These are phyloP conservation scores for Trichosanthes truncata DNA, from an alignment of 306 rosid species.

Conservation along the genomic window DNA sequence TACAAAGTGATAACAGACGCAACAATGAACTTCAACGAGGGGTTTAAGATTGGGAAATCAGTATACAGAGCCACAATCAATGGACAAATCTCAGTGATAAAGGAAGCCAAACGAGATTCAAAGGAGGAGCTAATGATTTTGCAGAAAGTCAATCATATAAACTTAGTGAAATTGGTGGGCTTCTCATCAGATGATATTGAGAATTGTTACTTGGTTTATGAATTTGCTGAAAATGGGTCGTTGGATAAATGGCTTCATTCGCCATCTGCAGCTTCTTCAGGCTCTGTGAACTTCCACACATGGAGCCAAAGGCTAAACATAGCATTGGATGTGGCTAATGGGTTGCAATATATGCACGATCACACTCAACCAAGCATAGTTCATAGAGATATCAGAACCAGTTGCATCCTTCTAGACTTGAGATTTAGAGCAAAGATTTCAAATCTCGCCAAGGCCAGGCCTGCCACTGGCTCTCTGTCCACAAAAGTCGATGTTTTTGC, in stretches of 20 bases:
- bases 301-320: slow-evolving; percentile 68
- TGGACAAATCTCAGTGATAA: slow-evolving; percentile 44
- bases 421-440: slow-evolving; percentile 72
- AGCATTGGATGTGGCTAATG: slow-evolving; percentile 71
- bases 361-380: slow-evolving; percentile 68
- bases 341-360: slow-evolving; percentile 84
- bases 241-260: slow-evolving; percentile 53
- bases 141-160: slow-evolving; percentile 73
- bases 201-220: slow-evolving; percentile 50
- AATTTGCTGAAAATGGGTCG: slow-evolving; percentile 68
- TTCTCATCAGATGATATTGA: slow-evolving; percentile 40
- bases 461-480: slow-evolving; percentile 28
- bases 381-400: slow-evolving; percentile 56
- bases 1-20: slow-evolving; percentile 38
- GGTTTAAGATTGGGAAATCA: slow-evolving; percentile 50
- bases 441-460: slow-evolving; percentile 58
- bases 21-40: slow-evolving; percentile 46
- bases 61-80: slow-evolving; percentile 53
- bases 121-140: slow-evolving; percentile 55
- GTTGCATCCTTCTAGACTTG: slow-evolving; percentile 55
- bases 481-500: slow-evolving; percentile 60
- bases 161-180: slow-evolving; percentile 63
- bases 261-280: slow-evolving; percentile 16
- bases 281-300: slow-evolving; percentile 17
- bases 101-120: slow-evolving; percentile 39